phyloP scores from a whole-genome alignment of 106 monocot species.

The Dendrobium catenatum region DNA sequence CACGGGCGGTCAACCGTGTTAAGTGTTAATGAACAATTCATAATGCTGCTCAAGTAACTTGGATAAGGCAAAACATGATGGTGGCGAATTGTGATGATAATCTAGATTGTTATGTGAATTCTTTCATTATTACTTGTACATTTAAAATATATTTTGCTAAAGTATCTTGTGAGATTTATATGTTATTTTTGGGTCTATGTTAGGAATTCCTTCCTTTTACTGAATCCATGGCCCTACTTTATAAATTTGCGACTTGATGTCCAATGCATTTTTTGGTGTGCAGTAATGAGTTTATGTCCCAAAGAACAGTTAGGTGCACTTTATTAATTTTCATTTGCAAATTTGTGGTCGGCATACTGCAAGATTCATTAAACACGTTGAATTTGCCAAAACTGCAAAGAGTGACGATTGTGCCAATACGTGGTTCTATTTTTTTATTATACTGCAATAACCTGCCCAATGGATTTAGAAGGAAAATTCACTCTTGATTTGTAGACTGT shows the following conservation, averaged over 20 bases:
- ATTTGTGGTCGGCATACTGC: not conserved
- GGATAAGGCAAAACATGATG: no score
- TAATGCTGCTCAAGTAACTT: no score
- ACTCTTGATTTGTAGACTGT: not conserved
- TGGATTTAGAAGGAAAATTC: not conserved
- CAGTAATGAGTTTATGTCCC: no score
- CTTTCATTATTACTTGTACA: no score
- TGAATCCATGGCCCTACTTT: not conserved
- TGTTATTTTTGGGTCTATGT: not conserved
- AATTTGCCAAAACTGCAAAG: not conserved
- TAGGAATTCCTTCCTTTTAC: not conserved
- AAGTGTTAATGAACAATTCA: no score
- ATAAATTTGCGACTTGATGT: not conserved
- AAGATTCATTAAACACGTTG: not conserved
- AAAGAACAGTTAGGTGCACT: no score
- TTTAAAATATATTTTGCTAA: no score
- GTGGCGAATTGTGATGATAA: no score
- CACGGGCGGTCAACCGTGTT: no score
- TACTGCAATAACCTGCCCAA: not conserved
- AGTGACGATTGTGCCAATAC: not conserved
- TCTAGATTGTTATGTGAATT: no score
- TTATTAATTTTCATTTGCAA: not conserved
- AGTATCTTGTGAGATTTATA: not conserved
- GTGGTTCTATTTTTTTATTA: not conserved
- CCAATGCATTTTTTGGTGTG: no score